These are phyloP conservation scores for Apophysomyces trapeziformis DNA, from an alignment of 371 early-diverging fungal species.

Conservation along the genomic window DNA sequence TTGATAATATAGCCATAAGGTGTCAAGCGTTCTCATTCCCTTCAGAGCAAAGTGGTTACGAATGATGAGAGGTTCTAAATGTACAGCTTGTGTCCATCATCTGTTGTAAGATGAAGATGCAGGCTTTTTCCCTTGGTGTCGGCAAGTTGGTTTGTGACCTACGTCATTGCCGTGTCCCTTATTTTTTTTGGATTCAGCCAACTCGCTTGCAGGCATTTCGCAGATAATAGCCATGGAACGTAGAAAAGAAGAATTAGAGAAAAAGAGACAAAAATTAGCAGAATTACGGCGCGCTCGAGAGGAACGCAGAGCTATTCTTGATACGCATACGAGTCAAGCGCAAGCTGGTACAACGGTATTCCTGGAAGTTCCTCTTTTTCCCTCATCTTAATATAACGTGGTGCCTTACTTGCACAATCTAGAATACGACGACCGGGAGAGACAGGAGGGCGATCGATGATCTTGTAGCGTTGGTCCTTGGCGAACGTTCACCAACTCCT, in stretches of 20 bases:
- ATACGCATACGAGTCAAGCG: slow-evolving; percentile 50
- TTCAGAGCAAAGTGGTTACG: too few species aligned
- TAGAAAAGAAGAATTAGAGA: slow-evolving; percentile 85
- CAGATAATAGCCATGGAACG: slow-evolving; percentile 57
- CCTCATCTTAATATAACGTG: not conserved
- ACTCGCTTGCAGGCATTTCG: not conserved
- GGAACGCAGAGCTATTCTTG: slow-evolving; percentile 72
- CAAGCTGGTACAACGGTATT: slow-evolving; percentile 45
- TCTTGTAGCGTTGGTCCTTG: slow-evolving; percentile 80
- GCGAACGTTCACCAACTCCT: slow-evolving; percentile 70
- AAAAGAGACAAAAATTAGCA: slow-evolving; percentile 88
- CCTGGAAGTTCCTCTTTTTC: not conserved
- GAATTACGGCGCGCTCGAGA: slow-evolving; percentile 86
- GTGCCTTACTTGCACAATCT: not conserved
- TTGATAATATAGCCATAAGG: too few species aligned
- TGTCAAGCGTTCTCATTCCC: too few species aligned
- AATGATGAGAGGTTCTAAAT: too few species aligned
- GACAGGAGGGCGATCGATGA: slow-evolving; percentile 78
- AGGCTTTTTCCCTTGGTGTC: too few species aligned
- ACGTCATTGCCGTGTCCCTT: too few species aligned
- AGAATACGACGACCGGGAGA: slow-evolving; percentile 24
- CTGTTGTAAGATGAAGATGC: too few species aligned
- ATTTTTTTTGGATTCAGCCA: not conserved
- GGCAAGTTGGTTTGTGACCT: too few species aligned
- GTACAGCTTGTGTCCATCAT: too few species aligned